A percentile compares a stretch with the other conserved stretches of the same genome.
phyloP scores from a whole-genome alignment of 352 stramenopile species.

The Peronospora tabacina region DNA sequence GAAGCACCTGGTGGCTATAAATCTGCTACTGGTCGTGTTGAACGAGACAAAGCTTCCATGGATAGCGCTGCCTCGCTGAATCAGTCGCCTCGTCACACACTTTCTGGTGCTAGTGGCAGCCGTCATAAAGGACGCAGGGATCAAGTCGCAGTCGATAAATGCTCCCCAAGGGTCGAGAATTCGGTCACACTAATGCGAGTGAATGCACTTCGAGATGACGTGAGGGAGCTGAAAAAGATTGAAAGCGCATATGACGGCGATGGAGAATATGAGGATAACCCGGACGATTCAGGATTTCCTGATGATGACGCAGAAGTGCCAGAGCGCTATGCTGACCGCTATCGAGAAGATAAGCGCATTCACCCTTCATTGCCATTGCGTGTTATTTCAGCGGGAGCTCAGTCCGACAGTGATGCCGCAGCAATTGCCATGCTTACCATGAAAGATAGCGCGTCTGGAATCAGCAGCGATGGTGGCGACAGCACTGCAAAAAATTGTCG shows the following conservation, averaged over 20 bases:
- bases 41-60: conserved; percentile 6
- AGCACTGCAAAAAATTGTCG: conserved; percentile 28
- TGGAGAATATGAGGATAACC: conserved; percentile 56
- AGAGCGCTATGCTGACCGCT: conserved; percentile 19
- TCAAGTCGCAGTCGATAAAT: conserved; percentile 22
- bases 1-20: conserved; percentile 9
- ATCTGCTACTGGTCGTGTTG: conserved; percentile 4
- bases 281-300: conserved; percentile 38
- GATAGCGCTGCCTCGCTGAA: conserved; percentile 16
- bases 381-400: conserved; percentile 24
- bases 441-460: conserved; percentile 47
- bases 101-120: conserved; percentile 17
- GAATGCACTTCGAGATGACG: conserved; percentile 65
- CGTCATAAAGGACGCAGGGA: conserved; percentile 22
- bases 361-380: conserved; percentile 18
- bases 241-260: conserved; percentile 62
- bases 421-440: conserved; percentile 76
- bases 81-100: conserved; percentile 30
- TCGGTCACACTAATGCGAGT: conserved; percentile 66
- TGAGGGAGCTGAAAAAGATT: conserved; percentile 59
- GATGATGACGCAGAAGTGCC: conserved; percentile 27
- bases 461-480: conserved; percentile 39
- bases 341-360: conserved; percentile 23
- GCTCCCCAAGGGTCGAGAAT: conserved; percentile 42
- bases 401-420: conserved; percentile 72